phyloP scores from a whole-genome alignment of 1,284 basidiomycete genomes.

The Hemileia vastatrix region DNA sequence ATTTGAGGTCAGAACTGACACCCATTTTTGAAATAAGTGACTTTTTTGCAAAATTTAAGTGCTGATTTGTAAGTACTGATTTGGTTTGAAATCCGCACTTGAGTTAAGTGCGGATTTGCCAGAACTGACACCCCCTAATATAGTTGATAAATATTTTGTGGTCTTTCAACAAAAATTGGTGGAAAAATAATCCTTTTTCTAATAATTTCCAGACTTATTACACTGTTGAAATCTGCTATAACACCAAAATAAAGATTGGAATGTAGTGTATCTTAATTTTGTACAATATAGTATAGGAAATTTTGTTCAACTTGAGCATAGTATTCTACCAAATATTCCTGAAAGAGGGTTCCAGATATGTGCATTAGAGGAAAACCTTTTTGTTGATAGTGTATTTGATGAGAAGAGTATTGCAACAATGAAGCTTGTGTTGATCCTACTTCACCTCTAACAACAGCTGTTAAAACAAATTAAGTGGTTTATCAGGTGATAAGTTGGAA shows the following conservation, averaged over 20 bases:
- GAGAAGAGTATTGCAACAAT: no score
- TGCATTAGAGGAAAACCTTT: background rate
- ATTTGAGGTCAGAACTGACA: no score
- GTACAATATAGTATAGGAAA: background rate
- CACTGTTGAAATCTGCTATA: background rate
- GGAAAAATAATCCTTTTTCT: conserved; percentile 39
- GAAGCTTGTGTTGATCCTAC: no score
- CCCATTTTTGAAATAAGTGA: no score
- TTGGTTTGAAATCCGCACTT: no score
- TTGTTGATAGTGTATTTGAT: background rate
- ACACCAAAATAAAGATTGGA: background rate
- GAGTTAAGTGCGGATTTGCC: no score
- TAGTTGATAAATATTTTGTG: conserved; percentile 44
- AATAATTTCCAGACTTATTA: conserved; percentile 27
- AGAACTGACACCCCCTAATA: no score
- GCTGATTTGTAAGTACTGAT: no score
- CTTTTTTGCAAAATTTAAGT: no score
- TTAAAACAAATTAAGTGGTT: background rate
- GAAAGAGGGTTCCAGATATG: background rate
- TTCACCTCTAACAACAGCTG: background rate
- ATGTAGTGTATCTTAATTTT: background rate
- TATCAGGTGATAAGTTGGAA: background rate
- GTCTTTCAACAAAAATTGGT: conserved; percentile 44
- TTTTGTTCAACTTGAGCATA: conserved; percentile 2
- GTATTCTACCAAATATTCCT: background rate